Evolutionary conservation across 306 rosid species (phyloP), one percentile per base, ranked within the genome.

Genomic region (Quercus suber): DNA sequence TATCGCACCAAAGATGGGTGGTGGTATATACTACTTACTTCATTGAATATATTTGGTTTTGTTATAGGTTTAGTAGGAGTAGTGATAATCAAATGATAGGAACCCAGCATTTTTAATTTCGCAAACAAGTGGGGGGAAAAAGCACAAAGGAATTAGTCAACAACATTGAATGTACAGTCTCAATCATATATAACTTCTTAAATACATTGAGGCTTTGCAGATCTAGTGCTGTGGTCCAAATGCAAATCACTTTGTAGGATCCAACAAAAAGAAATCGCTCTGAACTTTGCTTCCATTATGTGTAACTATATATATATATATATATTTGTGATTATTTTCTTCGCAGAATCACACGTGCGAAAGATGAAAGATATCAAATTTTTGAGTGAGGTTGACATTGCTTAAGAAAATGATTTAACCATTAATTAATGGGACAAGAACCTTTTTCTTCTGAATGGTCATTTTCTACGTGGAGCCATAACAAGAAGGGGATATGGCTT

Each of bases 171-270:
- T 18, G 71, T 37, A 58, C 27, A 71, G 77, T 79, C 82, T 61
- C 55, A 19, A 72, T 61, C 65, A 60, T 41, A 41, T 2, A 41
- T 20, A 60, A 63, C 51, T 53, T 72, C 53, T 6, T 3, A 30
- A 73, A 19, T 35, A 28, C 68, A 37, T 51, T 27, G 57, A 69
- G 75, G 58, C 71, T 14, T 64, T 33, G n/a, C 21, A 21, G 23
- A 30, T 11, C 25, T 57, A 52, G 25, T 53, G 51, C 30, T 7
- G 81, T 81, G 81, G 81, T 81, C 78, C 84, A 71, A 71, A 76
- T 55, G 11, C 33, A 60, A 37, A 41, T 8, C 52, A 9, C n/a
- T 30, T 2, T 5, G 73, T 14, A 28, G 15, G 76, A 65, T 20
- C 64, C 1, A 59, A 65, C 52, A 73, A 49, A 77, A 13, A 18